Percentiles rank a stretch among this genome's conserved stretches.
These are phyloP conservation scores for Fagopyrum homotropicum DNA, from an alignment of 148 eudicot species.

Conservation along the genomic window DNA sequence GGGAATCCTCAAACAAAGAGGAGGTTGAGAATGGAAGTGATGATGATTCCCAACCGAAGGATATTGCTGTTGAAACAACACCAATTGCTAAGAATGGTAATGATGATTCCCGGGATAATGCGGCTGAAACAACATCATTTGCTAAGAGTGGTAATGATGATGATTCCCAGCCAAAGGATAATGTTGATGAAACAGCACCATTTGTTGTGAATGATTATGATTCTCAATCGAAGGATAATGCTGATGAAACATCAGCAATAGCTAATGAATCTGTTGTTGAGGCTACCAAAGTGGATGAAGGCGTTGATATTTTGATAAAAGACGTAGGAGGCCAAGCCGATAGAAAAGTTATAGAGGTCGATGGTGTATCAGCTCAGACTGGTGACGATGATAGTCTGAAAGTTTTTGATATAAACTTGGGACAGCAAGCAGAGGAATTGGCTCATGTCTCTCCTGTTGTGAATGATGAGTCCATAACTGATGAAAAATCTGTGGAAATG, in stretches of 20 bases:
- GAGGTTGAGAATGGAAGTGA: constrained; percentile 21
- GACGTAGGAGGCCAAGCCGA: background rate
- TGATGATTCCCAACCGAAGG: constrained; percentile 20
- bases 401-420: constrained; percentile 20
- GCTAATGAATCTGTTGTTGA: constrained; percentile 16
- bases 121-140: constrained; percentile 2
- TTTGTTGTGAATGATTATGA: constrained; percentile 17
- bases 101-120: background rate
- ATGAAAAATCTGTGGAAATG: constrained; percentile 19
- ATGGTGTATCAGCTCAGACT: constrained; percentile 9
- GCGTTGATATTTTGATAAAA: background rate
- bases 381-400: constrained; percentile 19
- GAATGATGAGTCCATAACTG: constrained; percentile 18
- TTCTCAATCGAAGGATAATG: constrained; percentile 7
- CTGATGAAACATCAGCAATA: constrained; percentile 3
- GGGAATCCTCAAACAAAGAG: constrained; percentile 23
- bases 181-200: constrained; percentile 4
- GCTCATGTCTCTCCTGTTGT: constrained; percentile 21
- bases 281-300: background rate
- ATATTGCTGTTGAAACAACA: constrained; percentile 19
- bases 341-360: background rate
- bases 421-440: constrained; percentile 19
- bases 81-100: background rate
- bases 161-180: no score
- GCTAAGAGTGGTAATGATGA: background rate